Base-by-base conservation (phyloP, 2,329 filamentous ascomycete genomes). In the Macrophomina tecta region DNA sequence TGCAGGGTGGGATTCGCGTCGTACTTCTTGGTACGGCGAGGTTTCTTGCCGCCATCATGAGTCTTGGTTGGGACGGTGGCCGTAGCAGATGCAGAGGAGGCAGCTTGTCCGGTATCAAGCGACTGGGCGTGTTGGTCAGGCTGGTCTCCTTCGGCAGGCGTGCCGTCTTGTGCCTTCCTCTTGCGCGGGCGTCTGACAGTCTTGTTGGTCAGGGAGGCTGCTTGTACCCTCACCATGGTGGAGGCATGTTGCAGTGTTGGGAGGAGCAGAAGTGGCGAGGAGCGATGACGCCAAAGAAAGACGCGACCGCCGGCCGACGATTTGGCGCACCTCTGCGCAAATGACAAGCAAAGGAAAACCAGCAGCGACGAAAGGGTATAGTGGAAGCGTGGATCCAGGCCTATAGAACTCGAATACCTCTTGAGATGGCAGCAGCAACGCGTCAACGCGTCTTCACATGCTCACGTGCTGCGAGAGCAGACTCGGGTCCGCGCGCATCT, bases 1-100 rank as follows among this genome's bases (percentile, higher is more conserved):
- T 81, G 72, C 5, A 82, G 70, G 5, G 80, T 62, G 5, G 82
- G 81, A 61, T 77, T 78, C 4, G 68, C 72, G 61, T 73, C 74
- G 62, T 68, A 49, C 68, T 83, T 84, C 5, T 79, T 72, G 6
- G 76, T 79, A 69, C 84, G 77, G 46, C 80, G 76, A 16, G 84
- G 82, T 69, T 86, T 82, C 71, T 83, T 82, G 32, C 84, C 84
- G 51, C 85, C 85, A 81, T 88, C 85, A 56, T 85, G 79, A 32
- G 80, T 83, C 73, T 88, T 89, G 1, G 86, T 87, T 3, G 84
- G 82, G 16, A 88, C 74, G 23, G 76, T 82, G 1, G 79, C 81
- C 3, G 62, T 65, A 9, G 68, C 65, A 53, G 67, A 68, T 18
- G 48, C 49, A 16, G 56, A 3, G 56, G 63, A 53, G 32, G 61